phyloP scores from a whole-genome alignment of 1,284 basidiomycete genomes.

The Rhodotorula sp. region DNA sequence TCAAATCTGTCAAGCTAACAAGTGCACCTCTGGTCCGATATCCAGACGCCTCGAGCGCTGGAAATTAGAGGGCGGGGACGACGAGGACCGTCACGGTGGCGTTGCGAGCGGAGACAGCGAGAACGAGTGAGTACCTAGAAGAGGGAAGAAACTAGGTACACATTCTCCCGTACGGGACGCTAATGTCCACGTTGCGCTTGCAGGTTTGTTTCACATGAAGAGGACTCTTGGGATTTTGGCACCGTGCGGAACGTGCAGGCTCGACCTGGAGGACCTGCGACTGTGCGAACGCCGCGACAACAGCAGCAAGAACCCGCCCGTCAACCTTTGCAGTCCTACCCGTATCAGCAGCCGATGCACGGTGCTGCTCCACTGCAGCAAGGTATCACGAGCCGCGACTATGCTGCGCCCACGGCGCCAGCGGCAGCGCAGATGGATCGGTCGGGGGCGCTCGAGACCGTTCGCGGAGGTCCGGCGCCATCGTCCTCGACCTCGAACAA shows the following conservation, averaged over 20 bases:
- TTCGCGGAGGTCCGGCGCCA: slow-evolving; percentile 9
- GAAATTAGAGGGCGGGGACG: slow-evolving; percentile 73
- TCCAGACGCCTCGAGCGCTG: slow-evolving; percentile 74
- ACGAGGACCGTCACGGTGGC: slow-evolving; percentile 64
- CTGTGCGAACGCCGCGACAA: slow-evolving; percentile 29
- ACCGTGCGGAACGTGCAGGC: slow-evolving; percentile 64
- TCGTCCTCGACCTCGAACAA: slow-evolving; percentile 42
- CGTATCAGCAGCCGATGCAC: too few species aligned
- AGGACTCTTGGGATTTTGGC: slow-evolving; percentile 94
- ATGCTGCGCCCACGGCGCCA: slow-evolving; percentile 1
- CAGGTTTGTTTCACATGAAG: slow-evolving; percentile 43
- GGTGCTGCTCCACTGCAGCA: slow-evolving; percentile 45
- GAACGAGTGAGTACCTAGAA: slow-evolving; percentile 58
- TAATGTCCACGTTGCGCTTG: not conserved
- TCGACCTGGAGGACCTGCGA: slow-evolving; percentile 27
- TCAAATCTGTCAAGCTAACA: not conserved
- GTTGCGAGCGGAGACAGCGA: slow-evolving; percentile 53
- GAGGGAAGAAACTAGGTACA: not conserved
- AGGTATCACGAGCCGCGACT: slow-evolving; percentile 41
- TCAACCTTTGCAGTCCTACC: slow-evolving; percentile 46
- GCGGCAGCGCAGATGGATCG: not conserved
- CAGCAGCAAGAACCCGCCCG: slow-evolving; percentile 47
- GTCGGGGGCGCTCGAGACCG: slow-evolving; percentile 18
- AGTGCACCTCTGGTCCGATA: not conserved
- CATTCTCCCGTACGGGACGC: not conserved